Conservation (phyloP, 768 basidiomycete species). For the Auricularia auricula-judae region DNA sequence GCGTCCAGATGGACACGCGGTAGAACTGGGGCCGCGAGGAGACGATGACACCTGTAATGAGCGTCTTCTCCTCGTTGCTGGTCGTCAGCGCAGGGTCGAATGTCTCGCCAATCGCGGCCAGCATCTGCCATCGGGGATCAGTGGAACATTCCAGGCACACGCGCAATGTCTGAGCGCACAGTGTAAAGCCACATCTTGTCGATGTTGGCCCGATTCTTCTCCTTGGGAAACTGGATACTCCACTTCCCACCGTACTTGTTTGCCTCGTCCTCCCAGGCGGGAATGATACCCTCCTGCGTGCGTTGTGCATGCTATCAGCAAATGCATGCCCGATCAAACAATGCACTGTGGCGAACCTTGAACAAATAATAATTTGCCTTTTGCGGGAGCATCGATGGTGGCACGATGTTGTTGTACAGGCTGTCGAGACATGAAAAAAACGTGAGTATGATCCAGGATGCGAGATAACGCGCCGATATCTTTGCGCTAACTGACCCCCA, state of each 20-base stretch:
- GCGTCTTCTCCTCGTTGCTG: constrained; percentile 26
- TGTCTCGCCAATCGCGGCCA: constrained; percentile 97
- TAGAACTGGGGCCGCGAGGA: constrained; percentile 92
- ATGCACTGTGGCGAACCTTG: constrained; percentile 47
- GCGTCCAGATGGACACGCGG: constrained; percentile 96
- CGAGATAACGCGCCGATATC: not conserved
- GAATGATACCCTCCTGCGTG: constrained; percentile 81
- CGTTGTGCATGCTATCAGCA: not conserved
- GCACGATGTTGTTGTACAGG: constrained; percentile 94
- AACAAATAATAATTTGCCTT: constrained; percentile 99
- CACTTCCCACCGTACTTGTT: constrained; percentile 98
- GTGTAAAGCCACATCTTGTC: constrained; percentile 99
- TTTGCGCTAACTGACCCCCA: constrained; percentile 68
- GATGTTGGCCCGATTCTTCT: constrained; percentile 75
- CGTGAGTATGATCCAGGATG: constrained; percentile 8
- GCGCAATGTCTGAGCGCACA: constrained; percentile 31
- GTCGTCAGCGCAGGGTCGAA: constrained; percentile 77
- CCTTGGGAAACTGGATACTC: constrained; percentile 94
- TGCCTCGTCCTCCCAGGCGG: constrained; percentile 94
- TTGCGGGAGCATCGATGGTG: constrained; percentile 82
- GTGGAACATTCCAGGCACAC: not conserved
- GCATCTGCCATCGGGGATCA: constrained; percentile 55
- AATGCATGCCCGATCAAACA: not conserved
- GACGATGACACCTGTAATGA: constrained; percentile 85
- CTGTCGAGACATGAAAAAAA: constrained; percentile 25